Conservation (phyloP, 2,329 filamentous ascomycete species). For the Albophoma yamanashiensis region DNA sequence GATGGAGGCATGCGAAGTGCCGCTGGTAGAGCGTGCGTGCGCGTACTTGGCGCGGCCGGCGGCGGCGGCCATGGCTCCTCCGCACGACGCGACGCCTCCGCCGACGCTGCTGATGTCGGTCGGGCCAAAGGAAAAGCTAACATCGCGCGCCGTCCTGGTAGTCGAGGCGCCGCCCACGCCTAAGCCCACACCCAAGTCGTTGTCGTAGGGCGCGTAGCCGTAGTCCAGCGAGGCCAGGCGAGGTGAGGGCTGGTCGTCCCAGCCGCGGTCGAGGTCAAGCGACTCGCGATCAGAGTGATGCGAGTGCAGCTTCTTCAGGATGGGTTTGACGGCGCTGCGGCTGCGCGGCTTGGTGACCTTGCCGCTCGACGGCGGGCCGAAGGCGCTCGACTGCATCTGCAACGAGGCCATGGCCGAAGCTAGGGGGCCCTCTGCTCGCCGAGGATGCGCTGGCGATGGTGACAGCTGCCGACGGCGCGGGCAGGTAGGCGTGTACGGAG, state of each 20-base stretch:
- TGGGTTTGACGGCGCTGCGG: slow-evolving; percentile 46
- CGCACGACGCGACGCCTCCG: not conserved
- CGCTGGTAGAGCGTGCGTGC: slow-evolving; percentile 48
- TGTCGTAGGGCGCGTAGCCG: slow-evolving; percentile 16
- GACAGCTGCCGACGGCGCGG: not conserved
- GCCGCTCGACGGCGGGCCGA: slow-evolving; percentile 7
- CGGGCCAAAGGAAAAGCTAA: slow-evolving; percentile 34
- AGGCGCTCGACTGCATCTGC: slow-evolving; percentile 13
- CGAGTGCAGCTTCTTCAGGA: slow-evolving; percentile 45
- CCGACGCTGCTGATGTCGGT: slow-evolving; percentile 18
- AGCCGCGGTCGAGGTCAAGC: slow-evolving; percentile 48
- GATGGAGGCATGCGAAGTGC: slow-evolving; percentile 45
- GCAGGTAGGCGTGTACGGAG: not conserved
- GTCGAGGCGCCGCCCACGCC: slow-evolving; percentile 2
- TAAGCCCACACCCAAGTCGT: slow-evolving; percentile 11
- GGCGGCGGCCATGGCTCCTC: not conserved
- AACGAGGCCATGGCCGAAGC: slow-evolving; percentile 14
- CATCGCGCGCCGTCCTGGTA: slow-evolving; percentile 22
- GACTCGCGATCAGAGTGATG: slow-evolving; percentile 49
- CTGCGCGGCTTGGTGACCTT: slow-evolving; percentile 33
- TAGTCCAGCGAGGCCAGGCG: slow-evolving; percentile 2
- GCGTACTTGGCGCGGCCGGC: slow-evolving; percentile 27
- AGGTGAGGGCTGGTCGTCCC: slow-evolving; percentile 38
- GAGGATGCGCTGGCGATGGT: not conserved
- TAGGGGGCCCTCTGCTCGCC: not conserved